Conservation (phyloP, 2,329 filamentous ascomycete genomes). For the Esteya vermicola region DNA sequence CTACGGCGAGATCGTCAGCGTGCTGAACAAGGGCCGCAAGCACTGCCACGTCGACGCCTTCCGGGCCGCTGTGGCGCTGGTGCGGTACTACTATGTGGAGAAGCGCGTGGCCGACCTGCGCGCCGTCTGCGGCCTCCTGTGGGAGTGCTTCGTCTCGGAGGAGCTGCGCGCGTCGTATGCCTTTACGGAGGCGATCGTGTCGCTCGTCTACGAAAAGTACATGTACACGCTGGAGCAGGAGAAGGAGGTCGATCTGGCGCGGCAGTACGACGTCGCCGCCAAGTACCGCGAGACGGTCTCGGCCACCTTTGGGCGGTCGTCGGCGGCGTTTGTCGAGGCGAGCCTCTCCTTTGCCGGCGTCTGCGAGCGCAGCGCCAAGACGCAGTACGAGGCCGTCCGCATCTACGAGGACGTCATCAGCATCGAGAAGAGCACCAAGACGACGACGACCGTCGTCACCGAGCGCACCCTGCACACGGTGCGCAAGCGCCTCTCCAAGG, state of each 20-base stretch:
- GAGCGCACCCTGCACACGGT: constrained; percentile 28
- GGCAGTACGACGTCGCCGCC: constrained; percentile 29
- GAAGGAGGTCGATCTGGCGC: constrained; percentile 25
- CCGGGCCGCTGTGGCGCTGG: constrained; percentile 28
- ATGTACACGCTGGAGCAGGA: constrained; percentile 29
- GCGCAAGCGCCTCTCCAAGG: constrained; percentile 32
- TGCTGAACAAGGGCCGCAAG: constrained; percentile 19
- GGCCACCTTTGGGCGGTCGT: constrained; percentile 19
- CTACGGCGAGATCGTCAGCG: constrained; percentile 22
- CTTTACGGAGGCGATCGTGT: constrained; percentile 26
- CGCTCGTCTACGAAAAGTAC: constrained; percentile 32
- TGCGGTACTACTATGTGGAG: constrained; percentile 27
- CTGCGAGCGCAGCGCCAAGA: constrained; percentile 27
- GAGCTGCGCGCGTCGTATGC: constrained; percentile 15
- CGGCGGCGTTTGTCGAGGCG: constrained; percentile 17
- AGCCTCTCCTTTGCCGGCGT: constrained; percentile 26
- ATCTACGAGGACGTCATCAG: constrained; percentile 33
- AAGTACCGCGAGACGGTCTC: constrained; percentile 32
- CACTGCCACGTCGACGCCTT: constrained; percentile 26
- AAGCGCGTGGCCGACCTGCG: constrained; percentile 29
- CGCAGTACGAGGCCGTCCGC: constrained; percentile 27
- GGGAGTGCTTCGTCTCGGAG: constrained; percentile 29
- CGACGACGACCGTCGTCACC: no score
- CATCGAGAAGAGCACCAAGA: constrained; percentile 23
- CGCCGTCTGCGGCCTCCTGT: constrained; percentile 28